A percentile compares a stretch with the other conserved stretches of the same genome.
These are phyloP conservation scores for Diplodia seriata DNA, from an alignment of 2,329 filamentous ascomycete species.

Conservation along the genomic window DNA sequence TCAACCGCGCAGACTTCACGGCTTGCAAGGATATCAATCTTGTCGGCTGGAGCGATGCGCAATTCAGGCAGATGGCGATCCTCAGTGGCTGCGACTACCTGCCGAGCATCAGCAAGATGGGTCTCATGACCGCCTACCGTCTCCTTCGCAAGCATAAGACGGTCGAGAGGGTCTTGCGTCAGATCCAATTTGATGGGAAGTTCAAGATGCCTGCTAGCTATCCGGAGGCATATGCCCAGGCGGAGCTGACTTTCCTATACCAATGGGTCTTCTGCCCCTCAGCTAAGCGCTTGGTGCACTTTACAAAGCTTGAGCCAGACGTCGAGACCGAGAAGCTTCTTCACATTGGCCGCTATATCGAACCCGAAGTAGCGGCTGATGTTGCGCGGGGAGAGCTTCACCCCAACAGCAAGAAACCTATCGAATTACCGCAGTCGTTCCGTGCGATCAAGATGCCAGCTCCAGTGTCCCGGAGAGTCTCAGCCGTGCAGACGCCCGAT, in stretches of 20 bases:
- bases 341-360: constrained; percentile 79
- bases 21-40: constrained; percentile 87
- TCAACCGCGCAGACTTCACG: constrained; percentile 87
- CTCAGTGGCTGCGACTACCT: constrained; percentile 96
- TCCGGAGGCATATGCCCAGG: constrained; percentile 79
- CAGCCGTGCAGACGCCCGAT: constrained; percentile 51
- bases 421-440: constrained; percentile 46
- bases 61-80: constrained; percentile 96
- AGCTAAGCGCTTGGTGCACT: constrained; percentile 72
- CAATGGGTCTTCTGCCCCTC: constrained; percentile 92
- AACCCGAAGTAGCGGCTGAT: constrained; percentile 70
- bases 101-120: constrained; percentile 81
- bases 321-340: constrained; percentile 73
- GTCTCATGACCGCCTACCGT: constrained; percentile 91
- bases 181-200: constrained; percentile 89
- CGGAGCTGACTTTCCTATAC: constrained; percentile 90
- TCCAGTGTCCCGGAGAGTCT: constrained; percentile 42
- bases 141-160: constrained; percentile 89
- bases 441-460: constrained; percentile 45
- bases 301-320: constrained; percentile 70
- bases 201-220: constrained; percentile 82
- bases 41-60: constrained; percentile 87
- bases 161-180: constrained; percentile 79
- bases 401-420: constrained; percentile 81
- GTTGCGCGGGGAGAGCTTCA: constrained; percentile 85